These are phyloP conservation scores for Diaporthe ilicicola DNA, from an alignment of 2,329 filamentous ascomycete genomes.

Conservation along the genomic window DNA sequence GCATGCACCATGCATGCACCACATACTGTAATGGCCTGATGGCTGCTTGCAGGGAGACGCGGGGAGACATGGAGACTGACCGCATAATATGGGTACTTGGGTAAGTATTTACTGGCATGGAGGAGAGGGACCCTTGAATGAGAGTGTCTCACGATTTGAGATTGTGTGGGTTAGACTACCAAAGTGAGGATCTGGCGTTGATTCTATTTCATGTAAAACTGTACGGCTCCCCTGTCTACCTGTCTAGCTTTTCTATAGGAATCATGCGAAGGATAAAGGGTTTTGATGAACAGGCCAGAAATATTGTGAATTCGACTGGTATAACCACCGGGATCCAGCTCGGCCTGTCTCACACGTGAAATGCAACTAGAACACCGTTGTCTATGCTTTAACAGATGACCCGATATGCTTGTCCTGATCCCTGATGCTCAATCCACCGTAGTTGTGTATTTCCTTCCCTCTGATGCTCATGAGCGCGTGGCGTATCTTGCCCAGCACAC, in stretches of 20 bases:
- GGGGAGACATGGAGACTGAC: not conserved
- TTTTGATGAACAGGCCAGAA: not conserved
- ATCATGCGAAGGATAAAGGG: not conserved
- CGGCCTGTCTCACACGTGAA: not conserved
- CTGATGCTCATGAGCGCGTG: not conserved
- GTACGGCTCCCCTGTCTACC: not conserved
- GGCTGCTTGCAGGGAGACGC: not conserved
- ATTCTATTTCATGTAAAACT: not conserved
- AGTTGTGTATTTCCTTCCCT: not conserved
- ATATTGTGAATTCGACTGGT: not conserved
- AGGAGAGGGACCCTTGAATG: not conserved
- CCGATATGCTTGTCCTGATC: not conserved
- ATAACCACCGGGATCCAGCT: not conserved
- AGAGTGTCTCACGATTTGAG: conserved; percentile 7
- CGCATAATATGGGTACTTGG: too few species aligned
- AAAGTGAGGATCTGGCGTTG: not conserved
- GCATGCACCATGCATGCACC: too few species aligned
- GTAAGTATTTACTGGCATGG: too few species aligned
- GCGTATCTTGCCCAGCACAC: not conserved
- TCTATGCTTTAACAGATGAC: not conserved
- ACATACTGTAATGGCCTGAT: not conserved
- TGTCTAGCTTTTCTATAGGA: not conserved
- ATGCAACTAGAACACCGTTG: conserved; percentile 14
- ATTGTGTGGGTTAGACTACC: not conserved
- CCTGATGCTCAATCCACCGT: not conserved